phyloP scores from a whole-genome alignment of 108 stramenopile genomes.

The Skeletonema costatum region DNA sequence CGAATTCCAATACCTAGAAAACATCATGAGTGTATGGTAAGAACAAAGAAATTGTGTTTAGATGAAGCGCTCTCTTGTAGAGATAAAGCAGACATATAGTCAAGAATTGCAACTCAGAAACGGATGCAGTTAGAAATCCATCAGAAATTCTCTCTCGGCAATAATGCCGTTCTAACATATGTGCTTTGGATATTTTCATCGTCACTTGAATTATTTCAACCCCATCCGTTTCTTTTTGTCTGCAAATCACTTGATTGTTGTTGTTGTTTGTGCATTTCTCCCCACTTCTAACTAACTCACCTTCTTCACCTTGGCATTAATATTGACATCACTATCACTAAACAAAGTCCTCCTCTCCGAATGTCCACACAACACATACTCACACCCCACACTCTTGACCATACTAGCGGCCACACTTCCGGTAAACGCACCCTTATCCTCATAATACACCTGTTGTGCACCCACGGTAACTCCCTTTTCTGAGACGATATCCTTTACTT shows the following conservation, averaged over 20 bases:
- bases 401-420: slow-evolving; percentile 79
- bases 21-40: neutral
- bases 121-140: neutral
- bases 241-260: neutral
- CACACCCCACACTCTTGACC: slow-evolving; percentile 68
- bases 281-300: neutral
- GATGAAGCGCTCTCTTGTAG: neutral
- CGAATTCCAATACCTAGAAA: slow-evolving; percentile 27
- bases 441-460: slow-evolving; percentile 74
- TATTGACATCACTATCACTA: slow-evolving; percentile 54
- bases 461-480: slow-evolving; percentile 76
- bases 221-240: neutral
- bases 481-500: slow-evolving; percentile 52
- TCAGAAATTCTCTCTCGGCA: slow-evolving; percentile 1
- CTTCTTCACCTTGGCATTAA: slow-evolving; percentile 62
- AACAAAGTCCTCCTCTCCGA: slow-evolving; percentile 71
- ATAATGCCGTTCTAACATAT: slow-evolving; percentile 3
- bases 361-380: slow-evolving; percentile 73
- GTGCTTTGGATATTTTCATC: slow-evolving; percentile 3
- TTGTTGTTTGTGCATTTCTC: neutral
- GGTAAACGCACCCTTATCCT: slow-evolving; percentile 79
- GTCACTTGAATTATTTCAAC: neutral
- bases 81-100: too few relatives aligned
- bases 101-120: neutral
- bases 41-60: neutral